Conservation (phyloP, 768 basidiomycete species). For the Suillus ampliporus region DNA sequence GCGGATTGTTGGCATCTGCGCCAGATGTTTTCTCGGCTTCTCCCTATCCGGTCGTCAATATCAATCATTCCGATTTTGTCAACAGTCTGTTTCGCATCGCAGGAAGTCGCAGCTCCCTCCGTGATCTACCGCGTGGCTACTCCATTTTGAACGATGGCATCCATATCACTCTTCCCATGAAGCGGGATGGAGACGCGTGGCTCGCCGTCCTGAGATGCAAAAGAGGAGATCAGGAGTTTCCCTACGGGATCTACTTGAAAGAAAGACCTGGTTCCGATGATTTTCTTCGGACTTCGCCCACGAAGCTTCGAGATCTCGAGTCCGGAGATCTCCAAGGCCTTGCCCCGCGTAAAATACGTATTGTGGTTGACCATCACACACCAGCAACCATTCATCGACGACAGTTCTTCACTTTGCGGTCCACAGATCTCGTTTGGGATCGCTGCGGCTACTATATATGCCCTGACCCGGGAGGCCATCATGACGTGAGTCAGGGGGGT, state of each 20-base stretch:
- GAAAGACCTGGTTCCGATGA: neutral
- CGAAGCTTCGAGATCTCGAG: neutral
- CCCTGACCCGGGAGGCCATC: neutral
- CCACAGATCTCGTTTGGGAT: neutral
- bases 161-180: slow-evolving; percentile 15
- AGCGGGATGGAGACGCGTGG: neutral
- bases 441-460: neutral
- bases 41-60: neutral
- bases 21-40: slow-evolving; percentile 8
- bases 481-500: neutral
- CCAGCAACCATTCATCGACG: neutral
- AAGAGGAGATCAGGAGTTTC: neutral
- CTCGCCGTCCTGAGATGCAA: slow-evolving; percentile 15
- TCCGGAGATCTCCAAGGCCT: neutral
- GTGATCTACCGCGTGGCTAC: neutral
- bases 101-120: neutral
- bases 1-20: slow-evolving; percentile 11
- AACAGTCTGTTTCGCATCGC: neutral
- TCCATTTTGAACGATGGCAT: slow-evolving; percentile 10
- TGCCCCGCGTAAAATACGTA: neutral
- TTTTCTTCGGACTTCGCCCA: slow-evolving; percentile 1
- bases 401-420: slow-evolving; percentile 1
- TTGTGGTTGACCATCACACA: neutral
- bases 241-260: slow-evolving; percentile 1
- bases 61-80: slow-evolving; percentile 8